A percentile compares a stretch with the other conserved stretches of the same genome.
These are phyloP conservation scores for Ceratobasidium sp. DNA, from an alignment of 1,284 basidiomycete species.

Conservation along the genomic window DNA sequence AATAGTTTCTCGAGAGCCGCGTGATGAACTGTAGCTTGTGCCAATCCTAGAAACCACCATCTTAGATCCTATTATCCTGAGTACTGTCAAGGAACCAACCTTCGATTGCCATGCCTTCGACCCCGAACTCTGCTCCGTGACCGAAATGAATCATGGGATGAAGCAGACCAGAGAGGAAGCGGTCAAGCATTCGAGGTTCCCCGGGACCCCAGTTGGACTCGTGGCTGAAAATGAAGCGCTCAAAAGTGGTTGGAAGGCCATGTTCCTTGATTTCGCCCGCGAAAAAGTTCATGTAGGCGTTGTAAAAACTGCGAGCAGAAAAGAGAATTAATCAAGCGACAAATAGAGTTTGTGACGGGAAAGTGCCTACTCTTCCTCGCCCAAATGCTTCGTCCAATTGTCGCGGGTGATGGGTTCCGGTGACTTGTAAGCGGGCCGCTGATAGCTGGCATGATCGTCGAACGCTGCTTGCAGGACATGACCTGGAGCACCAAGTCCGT, in stretches of 20 bases:
- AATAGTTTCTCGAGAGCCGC: slow-evolving; percentile 45
- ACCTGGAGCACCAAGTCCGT: slow-evolving; percentile 26
- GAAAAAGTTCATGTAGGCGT: slow-evolving; percentile 66
- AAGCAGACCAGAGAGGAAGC: slow-evolving; percentile 63
- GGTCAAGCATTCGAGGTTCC: slow-evolving; percentile 63
- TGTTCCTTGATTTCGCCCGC: slow-evolving; percentile 53
- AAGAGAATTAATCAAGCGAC: neutral
- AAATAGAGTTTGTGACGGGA: neutral
- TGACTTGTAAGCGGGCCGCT: slow-evolving; percentile 28
- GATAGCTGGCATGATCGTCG: slow-evolving; percentile 30
- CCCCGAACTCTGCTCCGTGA: slow-evolving; percentile 67
- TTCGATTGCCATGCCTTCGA: slow-evolving; percentile 68
- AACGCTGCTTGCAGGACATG: slow-evolving; percentile 35
- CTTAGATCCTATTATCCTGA: neutral
- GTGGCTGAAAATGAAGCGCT: slow-evolving; percentile 64
- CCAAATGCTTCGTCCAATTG: slow-evolving; percentile 39
- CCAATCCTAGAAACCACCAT: slow-evolving; percentile 49
- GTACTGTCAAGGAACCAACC: slow-evolving; percentile 55
- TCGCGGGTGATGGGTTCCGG: slow-evolving; percentile 24
- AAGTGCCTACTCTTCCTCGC: slow-evolving; percentile 31
- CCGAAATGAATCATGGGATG: slow-evolving; percentile 71
- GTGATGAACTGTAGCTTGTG: slow-evolving; percentile 49
- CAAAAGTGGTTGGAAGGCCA: slow-evolving; percentile 54
- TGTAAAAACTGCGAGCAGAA: slow-evolving; percentile 58
- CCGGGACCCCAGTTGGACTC: slow-evolving; percentile 56